Conservation (phyloP, 352 stramenopile species). For the Phytophthora hybrid region DNA sequence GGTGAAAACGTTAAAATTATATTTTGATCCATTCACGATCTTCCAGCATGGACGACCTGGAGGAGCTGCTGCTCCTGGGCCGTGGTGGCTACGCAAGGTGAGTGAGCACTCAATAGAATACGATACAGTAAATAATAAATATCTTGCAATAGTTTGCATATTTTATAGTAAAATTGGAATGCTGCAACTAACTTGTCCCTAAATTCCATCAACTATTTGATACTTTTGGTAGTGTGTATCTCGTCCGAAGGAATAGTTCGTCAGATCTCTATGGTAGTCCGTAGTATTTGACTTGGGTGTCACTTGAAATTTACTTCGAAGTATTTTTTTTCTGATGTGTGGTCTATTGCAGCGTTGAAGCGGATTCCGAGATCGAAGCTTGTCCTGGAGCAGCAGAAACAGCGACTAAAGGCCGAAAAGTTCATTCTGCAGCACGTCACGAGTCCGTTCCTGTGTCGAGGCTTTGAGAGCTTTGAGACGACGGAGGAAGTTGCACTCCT, state of each 20-base stretch:
- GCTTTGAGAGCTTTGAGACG: constrained; percentile 42
- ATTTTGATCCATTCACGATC: constrained; percentile 12
- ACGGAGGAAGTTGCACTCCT: constrained; percentile 42
- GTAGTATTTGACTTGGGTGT: neutral
- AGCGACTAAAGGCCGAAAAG: constrained; percentile 55
- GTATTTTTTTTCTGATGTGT: neutral
- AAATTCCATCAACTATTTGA: neutral
- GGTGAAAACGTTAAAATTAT: neutral
- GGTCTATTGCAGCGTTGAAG: constrained; percentile 59
- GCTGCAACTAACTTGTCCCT: neutral
- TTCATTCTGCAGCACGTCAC: constrained; percentile 45
- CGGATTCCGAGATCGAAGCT: constrained; percentile 54
- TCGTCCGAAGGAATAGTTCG: constrained; percentile 44
- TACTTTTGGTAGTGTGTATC: constrained; percentile 51
- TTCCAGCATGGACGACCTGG: constrained; percentile 55
- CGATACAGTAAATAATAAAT: neutral
- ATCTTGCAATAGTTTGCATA: neutral
- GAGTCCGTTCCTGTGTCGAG: constrained; percentile 61
- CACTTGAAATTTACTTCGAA: neutral
- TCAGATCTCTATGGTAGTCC: constrained; percentile 42
- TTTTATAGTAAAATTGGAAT: neutral
- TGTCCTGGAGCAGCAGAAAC: constrained; percentile 47
- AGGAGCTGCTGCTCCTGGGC: constrained; percentile 62
- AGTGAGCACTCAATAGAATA: neutral
- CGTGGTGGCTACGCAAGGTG: constrained; percentile 74